Evolutionary conservation across 768 basidiomycete genomes (phyloP), one percentile per base, ranked within the genome.

Genomic region (Trametes meyenii): DNA sequence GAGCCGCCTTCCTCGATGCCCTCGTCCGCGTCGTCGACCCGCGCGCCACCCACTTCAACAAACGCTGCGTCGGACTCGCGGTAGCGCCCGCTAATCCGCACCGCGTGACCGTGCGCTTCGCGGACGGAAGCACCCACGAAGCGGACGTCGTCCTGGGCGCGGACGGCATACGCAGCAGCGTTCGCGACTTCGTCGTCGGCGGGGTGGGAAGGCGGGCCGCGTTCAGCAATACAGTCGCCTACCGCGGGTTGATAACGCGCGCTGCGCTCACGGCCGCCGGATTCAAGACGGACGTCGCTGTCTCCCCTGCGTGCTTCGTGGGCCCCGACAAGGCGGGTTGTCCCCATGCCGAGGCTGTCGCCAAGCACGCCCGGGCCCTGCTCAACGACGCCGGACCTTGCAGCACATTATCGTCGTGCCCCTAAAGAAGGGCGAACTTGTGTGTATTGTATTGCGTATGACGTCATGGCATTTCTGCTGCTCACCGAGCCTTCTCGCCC

Each of bases 371-470:
- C n/a, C 40, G 40, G 54, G 39, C 48, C 33, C 16, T 12, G 14
- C 36, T 39, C 8, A 8, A 39, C 16, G 57, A n/a, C 13, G 21
- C 21, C 13, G n/a, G 21, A 14, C 12, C 45, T n/a, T 26, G 5
- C 60, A 85, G 84, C 84, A 86, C 65, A 71, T 85, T 33, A 79
- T 86, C 39, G 76, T 78, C 0, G 83, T 81, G 65, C 80, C 83
- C 0, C 79, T 86, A 53, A 74, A 76, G 67, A 74, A 70, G 14
- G 74, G 75, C 11, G 70, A 73, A 50, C 69, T 79, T 19, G 84
- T 85, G 57, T 13, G 69, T 55, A 3, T 14, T 8, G 45, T 14
- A 16, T 21, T 21, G 45, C 10, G 11, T 21, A 17, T 12, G 36
- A 52, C 36, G 36, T 52, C 51, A 39, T 38, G 13, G n/a, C 23